Evolutionary conservation across 805 yeast species (phyloP).

Genomic region (Wickerhamiella lipophila): DNA sequence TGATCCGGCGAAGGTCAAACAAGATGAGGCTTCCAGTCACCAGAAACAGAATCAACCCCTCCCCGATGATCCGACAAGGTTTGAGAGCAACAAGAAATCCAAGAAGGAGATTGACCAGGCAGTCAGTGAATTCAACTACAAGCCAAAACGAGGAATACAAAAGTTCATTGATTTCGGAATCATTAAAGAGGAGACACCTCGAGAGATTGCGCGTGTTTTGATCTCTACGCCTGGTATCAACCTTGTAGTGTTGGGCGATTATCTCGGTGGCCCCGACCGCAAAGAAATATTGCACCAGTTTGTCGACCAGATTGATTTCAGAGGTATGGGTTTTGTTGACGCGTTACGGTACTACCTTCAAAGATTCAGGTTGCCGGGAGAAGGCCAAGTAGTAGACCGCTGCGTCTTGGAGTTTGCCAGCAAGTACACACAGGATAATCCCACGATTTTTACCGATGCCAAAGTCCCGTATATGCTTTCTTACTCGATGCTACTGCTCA

Average conservation of each 20-base stretch:
- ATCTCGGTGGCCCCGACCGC: constrained; percentile 78
- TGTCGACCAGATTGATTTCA: constrained; percentile 76
- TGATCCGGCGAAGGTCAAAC: background rate
- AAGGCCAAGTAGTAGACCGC: constrained; percentile 93
- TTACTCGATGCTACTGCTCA: constrained; percentile 82
- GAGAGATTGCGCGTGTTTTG: constrained; percentile 61
- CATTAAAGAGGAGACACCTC: constrained; percentile 47
- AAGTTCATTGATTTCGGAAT: constrained; percentile 51
- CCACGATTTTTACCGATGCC: constrained; percentile 70
- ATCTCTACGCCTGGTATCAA: constrained; percentile 60
- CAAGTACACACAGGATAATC: constrained; percentile 77
- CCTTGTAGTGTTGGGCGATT: constrained; percentile 79
- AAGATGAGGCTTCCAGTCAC: background rate
- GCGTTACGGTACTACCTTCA: constrained; percentile 79
- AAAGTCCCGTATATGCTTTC: constrained; percentile 89
- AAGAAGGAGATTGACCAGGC: constrained; percentile 74
- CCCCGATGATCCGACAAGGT: constrained; percentile 63
- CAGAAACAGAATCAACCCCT: background rate
- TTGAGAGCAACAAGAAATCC: constrained; percentile 69
- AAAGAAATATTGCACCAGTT: constrained; percentile 84
- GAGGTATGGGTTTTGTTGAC: constrained; percentile 56
- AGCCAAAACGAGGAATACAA: constrained; percentile 69
- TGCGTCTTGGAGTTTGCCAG: constrained; percentile 96
- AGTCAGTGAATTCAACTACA: constrained; percentile 64
- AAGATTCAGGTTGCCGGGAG: constrained; percentile 89